Evolutionary conservation across 352 stramenopile genomes (phyloP).

Genomic region (Phytophthora agathidicida): DNA sequence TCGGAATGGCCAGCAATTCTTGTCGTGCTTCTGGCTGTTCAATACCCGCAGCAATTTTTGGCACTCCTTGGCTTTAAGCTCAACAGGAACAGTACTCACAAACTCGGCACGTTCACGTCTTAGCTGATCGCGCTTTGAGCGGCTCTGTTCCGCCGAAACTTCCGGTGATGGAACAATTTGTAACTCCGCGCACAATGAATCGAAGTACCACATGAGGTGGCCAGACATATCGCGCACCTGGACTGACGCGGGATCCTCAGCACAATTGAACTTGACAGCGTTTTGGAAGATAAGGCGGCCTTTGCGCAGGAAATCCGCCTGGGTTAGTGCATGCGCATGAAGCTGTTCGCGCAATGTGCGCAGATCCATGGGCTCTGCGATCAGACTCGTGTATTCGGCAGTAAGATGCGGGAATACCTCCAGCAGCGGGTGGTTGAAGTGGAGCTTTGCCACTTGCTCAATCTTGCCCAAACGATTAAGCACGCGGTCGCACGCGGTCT

Average conservation of each 20-base stretch:
- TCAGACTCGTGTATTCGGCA: constrained; percentile 65
- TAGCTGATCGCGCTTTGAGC: constrained; percentile 47
- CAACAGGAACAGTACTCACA: constrained; percentile 60
- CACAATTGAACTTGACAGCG: constrained; percentile 83
- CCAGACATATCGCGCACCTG: constrained; percentile 85
- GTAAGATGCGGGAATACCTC: constrained; percentile 78
- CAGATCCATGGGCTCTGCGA: constrained; percentile 85
- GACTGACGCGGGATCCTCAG: constrained; percentile 65
- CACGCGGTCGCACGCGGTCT: constrained; percentile 67
- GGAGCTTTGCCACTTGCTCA: constrained; percentile 79
- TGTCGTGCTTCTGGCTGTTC: constrained; percentile 89
- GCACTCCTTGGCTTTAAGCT: constrained; percentile 85
- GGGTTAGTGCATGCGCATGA: constrained; percentile 51
- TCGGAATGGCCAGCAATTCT: constrained; percentile 87
- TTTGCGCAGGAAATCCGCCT: constrained; percentile 71
- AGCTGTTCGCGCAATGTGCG: constrained; percentile 75
- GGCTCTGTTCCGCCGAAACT: constrained; percentile 29
- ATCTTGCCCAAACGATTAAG: constrained; percentile 79
- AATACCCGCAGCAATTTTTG: constrained; percentile 78
- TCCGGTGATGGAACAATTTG: constrained; percentile 35
- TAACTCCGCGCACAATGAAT: constrained; percentile 79
- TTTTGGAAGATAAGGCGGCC: constrained; percentile 84
- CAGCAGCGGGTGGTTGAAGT: constrained; percentile 79
- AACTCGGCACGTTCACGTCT: constrained; percentile 58
- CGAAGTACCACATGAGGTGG: constrained; percentile 86